phyloP scores from a whole-genome alignment of 148 eudicot species.

The Chenopodium quinoa region DNA sequence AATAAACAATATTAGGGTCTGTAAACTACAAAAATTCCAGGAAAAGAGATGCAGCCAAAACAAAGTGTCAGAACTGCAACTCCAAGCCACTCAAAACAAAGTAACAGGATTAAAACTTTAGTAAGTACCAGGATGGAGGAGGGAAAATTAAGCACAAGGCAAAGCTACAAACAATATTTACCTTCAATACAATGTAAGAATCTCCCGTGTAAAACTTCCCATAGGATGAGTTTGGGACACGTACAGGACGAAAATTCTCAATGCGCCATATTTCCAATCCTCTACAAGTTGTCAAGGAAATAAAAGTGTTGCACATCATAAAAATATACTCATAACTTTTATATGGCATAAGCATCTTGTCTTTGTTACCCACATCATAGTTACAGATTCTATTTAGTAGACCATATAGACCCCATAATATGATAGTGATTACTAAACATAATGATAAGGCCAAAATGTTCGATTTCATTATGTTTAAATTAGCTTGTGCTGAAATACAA shows the following conservation, averaged over 20 bases:
- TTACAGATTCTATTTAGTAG: neutral
- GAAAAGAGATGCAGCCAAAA: neutral
- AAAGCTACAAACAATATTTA: conserved; percentile 18
- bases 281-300: conserved; percentile 55
- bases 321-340: no score
- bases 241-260: conserved; percentile 70
- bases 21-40: neutral
- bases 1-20: conserved; percentile 7
- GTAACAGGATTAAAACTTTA: neutral
- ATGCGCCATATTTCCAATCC: conserved; percentile 97
- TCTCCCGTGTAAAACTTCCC: conserved; percentile 84
- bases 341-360: neutral
- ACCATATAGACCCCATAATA: neutral
- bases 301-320: conserved; percentile 13
- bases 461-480: neutral
- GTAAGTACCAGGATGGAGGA: neutral
- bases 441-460: neutral
- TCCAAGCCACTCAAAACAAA: neutral
- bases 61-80: conserved; percentile 5
- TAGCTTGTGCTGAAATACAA: neutral
- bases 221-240: conserved; percentile 60
- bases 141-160: neutral
- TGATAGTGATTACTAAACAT: neutral
- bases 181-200: conserved; percentile 83
- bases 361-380: neutral